A percentile compares a stretch with the other conserved stretches of the same genome.
Conservation (phyloP, 2,329 filamentous ascomycete species). For the Epichloe elymi region DNA sequence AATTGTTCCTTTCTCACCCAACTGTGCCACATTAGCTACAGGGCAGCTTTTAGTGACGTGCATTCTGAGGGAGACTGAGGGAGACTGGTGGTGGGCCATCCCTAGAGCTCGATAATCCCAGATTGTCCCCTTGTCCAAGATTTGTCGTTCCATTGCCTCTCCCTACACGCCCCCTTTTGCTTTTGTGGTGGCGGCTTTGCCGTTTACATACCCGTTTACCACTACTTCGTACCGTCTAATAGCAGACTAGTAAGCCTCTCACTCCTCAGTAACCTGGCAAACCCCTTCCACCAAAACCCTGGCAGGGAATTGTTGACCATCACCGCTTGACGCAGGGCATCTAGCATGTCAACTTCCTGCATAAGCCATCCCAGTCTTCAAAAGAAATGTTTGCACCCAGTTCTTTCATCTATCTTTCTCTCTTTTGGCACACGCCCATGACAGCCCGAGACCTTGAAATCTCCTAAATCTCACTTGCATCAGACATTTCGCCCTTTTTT, state of each 20-base stretch:
- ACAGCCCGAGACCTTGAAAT: slow-evolving; percentile 17
- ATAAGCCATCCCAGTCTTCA: slow-evolving; percentile 18
- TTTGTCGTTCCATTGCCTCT: not conserved
- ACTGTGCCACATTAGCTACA: not conserved
- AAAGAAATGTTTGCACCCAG: slow-evolving; percentile 21
- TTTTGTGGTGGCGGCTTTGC: slow-evolving; percentile 5
- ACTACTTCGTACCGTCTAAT: not conserved
- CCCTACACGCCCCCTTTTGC: slow-evolving; percentile 1
- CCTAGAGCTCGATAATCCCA: slow-evolving; percentile 1
- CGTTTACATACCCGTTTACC: slow-evolving; percentile 2
- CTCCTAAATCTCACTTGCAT: slow-evolving; percentile 14
- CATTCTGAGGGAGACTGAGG: not conserved
- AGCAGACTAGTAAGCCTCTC: not conserved
- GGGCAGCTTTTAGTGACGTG: not conserved
- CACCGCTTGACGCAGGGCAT: slow-evolving; percentile 5
- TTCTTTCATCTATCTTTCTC: slow-evolving; percentile 15
- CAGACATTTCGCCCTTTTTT: slow-evolving; percentile 11
- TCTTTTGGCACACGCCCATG: slow-evolving; percentile 10
- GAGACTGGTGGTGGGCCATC: not conserved
- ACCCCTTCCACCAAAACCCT: slow-evolving; percentile 1
- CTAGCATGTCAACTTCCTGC: slow-evolving; percentile 12
- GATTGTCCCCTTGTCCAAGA: not conserved
- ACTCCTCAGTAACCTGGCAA: not conserved
- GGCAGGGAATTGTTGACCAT: slow-evolving; percentile 1
- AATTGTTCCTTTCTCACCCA: not conserved